These are phyloP conservation scores for Boletus sp. DNA, from an alignment of 768 basidiomycete species.

Conservation along the genomic window DNA sequence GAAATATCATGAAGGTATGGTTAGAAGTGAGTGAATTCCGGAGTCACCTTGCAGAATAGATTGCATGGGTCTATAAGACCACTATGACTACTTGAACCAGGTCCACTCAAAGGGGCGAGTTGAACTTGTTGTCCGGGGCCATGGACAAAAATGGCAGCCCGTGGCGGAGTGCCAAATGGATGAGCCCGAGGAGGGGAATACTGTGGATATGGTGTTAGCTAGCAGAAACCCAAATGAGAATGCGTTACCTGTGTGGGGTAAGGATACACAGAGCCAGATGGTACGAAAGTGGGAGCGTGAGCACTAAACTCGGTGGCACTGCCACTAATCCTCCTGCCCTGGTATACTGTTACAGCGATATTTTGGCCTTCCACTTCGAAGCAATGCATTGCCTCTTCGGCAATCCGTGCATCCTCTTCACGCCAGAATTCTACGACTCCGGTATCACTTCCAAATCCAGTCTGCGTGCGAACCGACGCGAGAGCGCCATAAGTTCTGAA, in stretches of 20 bases:
- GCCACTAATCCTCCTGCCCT: slow-evolving; percentile 56
- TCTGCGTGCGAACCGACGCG: slow-evolving; percentile 69
- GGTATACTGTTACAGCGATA: slow-evolving; percentile 79
- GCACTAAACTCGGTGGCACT: slow-evolving; percentile 64
- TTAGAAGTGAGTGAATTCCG: slow-evolving; percentile 8
- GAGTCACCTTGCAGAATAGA: slow-evolving; percentile 74
- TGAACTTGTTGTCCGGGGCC: slow-evolving; percentile 91
- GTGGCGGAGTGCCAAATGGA: slow-evolving; percentile 42
- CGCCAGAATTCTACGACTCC: slow-evolving; percentile 85
- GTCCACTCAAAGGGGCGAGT: slow-evolving; percentile 67
- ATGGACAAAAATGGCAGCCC: slow-evolving; percentile 59
- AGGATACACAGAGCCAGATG: slow-evolving; percentile 59
- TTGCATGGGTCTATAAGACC: slow-evolving; percentile 90
- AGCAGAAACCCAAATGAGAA: not conserved
- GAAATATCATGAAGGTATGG: not conserved
- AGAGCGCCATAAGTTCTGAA: slow-evolving; percentile 84
- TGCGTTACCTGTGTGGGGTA: slow-evolving; percentile 57
- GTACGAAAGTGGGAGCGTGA: slow-evolving; percentile 73
- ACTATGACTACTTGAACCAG: slow-evolving; percentile 79
- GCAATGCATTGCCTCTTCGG: slow-evolving; percentile 81
- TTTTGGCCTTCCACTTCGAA: slow-evolving; percentile 80
- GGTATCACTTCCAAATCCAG: slow-evolving; percentile 73
- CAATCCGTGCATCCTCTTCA: slow-evolving; percentile 76
- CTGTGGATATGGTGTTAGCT: slow-evolving; percentile 26
- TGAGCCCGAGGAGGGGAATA: slow-evolving; percentile 68